These are phyloP conservation scores for Verticillium klebahnii DNA, from an alignment of 2,329 filamentous ascomycete genomes.

Conservation along the genomic window DNA sequence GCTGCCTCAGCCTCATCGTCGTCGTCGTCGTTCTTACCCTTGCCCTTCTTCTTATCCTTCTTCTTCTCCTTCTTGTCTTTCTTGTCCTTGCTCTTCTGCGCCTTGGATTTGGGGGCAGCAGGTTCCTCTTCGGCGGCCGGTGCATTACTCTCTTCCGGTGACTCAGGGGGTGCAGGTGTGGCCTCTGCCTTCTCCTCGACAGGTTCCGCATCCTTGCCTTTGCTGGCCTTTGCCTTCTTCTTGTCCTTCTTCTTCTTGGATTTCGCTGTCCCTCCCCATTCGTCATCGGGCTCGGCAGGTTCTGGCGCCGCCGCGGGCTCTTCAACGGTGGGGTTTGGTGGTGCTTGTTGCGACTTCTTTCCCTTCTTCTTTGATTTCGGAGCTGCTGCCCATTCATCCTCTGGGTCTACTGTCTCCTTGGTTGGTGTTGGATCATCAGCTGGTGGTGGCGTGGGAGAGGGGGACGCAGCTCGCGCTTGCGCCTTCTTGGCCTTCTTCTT, in stretches of 20 bases:
- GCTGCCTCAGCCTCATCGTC: slow-evolving; percentile 1
- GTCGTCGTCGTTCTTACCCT: slow-evolving; percentile 5
- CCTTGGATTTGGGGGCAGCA: not conserved
- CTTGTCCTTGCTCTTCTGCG: not conserved
- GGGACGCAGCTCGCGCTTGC: slow-evolving; percentile 4
- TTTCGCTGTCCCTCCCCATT: slow-evolving; percentile 5
- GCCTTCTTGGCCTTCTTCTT: slow-evolving; percentile 16
- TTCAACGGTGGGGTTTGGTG: not conserved
- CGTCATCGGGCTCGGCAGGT: slow-evolving; percentile 5
- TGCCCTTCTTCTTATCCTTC: slow-evolving; percentile 9
- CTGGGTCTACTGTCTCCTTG: not conserved
- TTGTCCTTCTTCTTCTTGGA: slow-evolving; percentile 12
- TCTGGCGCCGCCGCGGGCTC: not conserved
- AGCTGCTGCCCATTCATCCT: not conserved
- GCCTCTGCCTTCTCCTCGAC: not conserved
- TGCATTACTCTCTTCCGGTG: not conserved
- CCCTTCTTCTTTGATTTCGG: slow-evolving; percentile 14
- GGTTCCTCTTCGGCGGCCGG: not conserved
- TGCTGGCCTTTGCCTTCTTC: slow-evolving; percentile 9
- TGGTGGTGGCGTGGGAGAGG: not conserved
- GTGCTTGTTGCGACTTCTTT: slow-evolving; percentile 9
- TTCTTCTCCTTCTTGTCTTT: slow-evolving; percentile 8
- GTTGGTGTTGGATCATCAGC: not conserved
- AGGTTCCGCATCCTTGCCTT: slow-evolving; percentile 2
- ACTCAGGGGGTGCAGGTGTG: not conserved